These are phyloP conservation scores for Citrus unshiu DNA, from an alignment of 345 rosid species.

Conservation along the genomic window DNA sequence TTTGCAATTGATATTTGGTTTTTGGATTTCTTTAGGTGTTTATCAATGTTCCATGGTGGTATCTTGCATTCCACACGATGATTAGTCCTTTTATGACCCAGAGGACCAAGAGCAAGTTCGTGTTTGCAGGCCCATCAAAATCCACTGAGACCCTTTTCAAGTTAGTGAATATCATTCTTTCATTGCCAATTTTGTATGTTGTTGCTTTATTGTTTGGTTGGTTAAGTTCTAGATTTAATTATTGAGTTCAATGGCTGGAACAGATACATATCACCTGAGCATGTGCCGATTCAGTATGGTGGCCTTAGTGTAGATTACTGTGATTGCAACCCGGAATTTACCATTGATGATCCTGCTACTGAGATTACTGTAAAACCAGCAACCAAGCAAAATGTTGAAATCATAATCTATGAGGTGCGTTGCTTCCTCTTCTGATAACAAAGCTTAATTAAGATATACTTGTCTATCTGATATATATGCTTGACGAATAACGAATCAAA, in stretches of 20 bases:
- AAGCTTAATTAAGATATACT: background rate
- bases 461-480: background rate
- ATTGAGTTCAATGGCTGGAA: background rate
- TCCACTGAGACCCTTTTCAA: slow-evolving; percentile 81
- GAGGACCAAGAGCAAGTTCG: slow-evolving; percentile 93
- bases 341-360: slow-evolving; percentile 61
- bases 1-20: background rate
- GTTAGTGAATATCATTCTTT: slow-evolving; percentile 29
- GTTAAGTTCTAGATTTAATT: background rate
- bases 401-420: slow-evolving; percentile 73
- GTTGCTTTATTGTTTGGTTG: background rate
- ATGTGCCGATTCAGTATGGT: slow-evolving; percentile 86
- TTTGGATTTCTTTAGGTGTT: slow-evolving; percentile 47
- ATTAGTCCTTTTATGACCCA: slow-evolving; percentile 83
- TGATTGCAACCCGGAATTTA: slow-evolving; percentile 77
- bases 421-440: background rate
- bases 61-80: slow-evolving; percentile 72
- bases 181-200: background rate
- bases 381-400: slow-evolving; percentile 87
- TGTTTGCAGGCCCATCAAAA: slow-evolving; percentile 76
- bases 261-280: slow-evolving; percentile 80
- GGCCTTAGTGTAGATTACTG: slow-evolving; percentile 82
- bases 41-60: slow-evolving; percentile 99
- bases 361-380: slow-evolving; percentile 68
- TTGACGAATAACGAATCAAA: background rate